Base-by-base conservation (phyloP, 2,329 filamentous ascomycete genomes). In the Metarhizium humberi region DNA sequence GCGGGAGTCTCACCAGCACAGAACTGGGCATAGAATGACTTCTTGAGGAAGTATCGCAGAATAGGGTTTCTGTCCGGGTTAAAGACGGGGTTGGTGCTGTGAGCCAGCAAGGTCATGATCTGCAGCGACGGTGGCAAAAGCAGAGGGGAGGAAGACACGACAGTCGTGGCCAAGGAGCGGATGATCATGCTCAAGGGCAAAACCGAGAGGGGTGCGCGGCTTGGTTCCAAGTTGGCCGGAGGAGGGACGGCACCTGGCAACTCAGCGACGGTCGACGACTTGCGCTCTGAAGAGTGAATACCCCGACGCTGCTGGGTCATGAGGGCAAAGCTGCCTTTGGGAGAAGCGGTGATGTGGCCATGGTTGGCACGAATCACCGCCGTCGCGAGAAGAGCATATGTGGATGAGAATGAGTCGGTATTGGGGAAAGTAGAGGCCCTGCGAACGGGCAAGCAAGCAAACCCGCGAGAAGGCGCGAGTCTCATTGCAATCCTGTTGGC, bases 11-110 rank as follows among this genome's bases (percentile, higher is more conserved):
- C 87, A 32, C 92, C 92, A 0, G 89, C 90, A 69, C 92, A 96
- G 71, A 95, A 96, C 64, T 96, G 92, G 29, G 85, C 84, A 68
- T 96, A 96, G 64, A 96, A 91, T 0, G 90, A 95, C 66, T 85
- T 81, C 68, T 91, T 90, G 51, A 96, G 75, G 46, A 91, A 66
- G 57, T 76, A 81, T 47, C 84, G 80, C 16, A 95, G 77, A 1
- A 92, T 50, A 0, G 82, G 82, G 66, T 95, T 96, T 53, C 73
- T 77, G 66, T 95, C 90, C 4, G 90, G 85, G 68, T 86, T 86
- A 56, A 94, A 76, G 0, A 91, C 54, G 1, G 80, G 73, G 56
- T 75, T 85, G 52, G 80, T 80, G 30, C 87, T 85, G 67, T 90
- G 78, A 11, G 91, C 87, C 62, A 95, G 79, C 25, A 79, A 68